A percentile compares a stretch with the other conserved stretches of the same genome.
phyloP scores from a whole-genome alignment of 345 rosid genomes.

The Isatis tinctoria region DNA sequence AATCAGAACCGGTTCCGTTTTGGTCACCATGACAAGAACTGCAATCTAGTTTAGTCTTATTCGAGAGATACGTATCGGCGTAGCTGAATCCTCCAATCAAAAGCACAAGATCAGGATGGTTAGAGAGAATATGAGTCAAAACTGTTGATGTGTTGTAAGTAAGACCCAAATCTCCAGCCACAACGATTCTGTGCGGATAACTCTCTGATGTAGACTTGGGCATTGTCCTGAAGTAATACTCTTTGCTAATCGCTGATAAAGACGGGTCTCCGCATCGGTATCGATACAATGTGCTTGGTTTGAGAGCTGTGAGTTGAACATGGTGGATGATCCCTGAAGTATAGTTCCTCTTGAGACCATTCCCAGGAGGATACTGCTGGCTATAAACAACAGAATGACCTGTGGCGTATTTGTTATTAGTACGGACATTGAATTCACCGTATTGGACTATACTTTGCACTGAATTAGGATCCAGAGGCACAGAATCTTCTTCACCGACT shows the following conservation, averaged over 20 bases:
- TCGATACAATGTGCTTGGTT: constrained; percentile 49
- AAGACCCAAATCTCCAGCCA: constrained; percentile 86
- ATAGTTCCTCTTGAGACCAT: constrained; percentile 54
- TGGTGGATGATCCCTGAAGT: constrained; percentile 89
- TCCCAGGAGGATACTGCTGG: constrained; percentile 52
- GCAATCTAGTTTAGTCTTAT: constrained; percentile 56
- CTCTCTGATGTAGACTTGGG: constrained; percentile 45
- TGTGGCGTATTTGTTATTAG: constrained; percentile 28
- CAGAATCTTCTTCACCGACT: constrained; percentile 40
- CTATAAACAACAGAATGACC: constrained; percentile 64
- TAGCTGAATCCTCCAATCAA: constrained; percentile 77
- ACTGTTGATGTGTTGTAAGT: constrained; percentile 73
- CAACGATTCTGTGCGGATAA: constrained; percentile 64
- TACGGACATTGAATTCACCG: constrained; percentile 30
- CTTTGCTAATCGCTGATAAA: constrained; percentile 49
- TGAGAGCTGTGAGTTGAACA: constrained; percentile 65
- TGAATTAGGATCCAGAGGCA: constrained; percentile 45
- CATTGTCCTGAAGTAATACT: constrained; percentile 66
- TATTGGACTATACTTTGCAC: constrained; percentile 66
- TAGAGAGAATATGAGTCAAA: constrained; percentile 49
- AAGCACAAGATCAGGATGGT: constrained; percentile 78
- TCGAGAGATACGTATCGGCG: constrained; percentile 65
- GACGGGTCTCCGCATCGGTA: constrained; percentile 79
- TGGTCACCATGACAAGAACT: constrained; percentile 32
- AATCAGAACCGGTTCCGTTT: constrained; percentile 5